Percentiles rank a stretch among this genome's conserved stretches.
These are phyloP conservation scores for Thielaviopsis populi DNA, from an alignment of 2,329 filamentous ascomycete genomes.

Conservation along the genomic window DNA sequence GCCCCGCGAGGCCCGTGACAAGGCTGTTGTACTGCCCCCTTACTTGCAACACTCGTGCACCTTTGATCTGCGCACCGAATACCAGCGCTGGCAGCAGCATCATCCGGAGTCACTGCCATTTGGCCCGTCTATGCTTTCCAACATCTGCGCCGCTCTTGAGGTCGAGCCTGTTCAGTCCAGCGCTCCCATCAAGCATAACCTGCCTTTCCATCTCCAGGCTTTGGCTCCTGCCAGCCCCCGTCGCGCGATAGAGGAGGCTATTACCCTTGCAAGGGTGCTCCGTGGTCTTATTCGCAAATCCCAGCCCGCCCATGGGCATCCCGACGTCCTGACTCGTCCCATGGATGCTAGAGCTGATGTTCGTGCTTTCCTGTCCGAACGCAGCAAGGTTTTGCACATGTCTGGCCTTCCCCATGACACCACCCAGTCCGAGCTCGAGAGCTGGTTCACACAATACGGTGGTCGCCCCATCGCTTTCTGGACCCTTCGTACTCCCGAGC, in stretches of 20 bases:
- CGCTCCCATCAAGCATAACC: constrained; percentile 95
- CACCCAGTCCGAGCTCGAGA: constrained; percentile 95
- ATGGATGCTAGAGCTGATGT: constrained; percentile 97
- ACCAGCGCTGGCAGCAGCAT: constrained; percentile 96
- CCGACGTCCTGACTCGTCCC: constrained; percentile 83
- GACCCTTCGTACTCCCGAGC: constrained; percentile 93
- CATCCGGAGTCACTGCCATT: constrained; percentile 96
- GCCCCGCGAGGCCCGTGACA: constrained; percentile 92
- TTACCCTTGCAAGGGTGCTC: constrained; percentile 84
- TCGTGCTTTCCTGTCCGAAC: constrained; percentile 84
- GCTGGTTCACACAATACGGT: constrained; percentile 98
- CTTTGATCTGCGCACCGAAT: constrained; percentile 92
- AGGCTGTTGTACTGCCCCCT: constrained; percentile 87
- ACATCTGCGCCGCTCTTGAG: constrained; percentile 95
- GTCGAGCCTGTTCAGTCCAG: constrained; percentile 96
- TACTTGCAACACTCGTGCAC: constrained; percentile 97
- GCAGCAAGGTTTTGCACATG: constrained; percentile 97
- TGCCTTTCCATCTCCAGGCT: constrained; percentile 94
- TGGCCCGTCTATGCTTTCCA: constrained; percentile 84
- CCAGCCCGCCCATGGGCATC: constrained; percentile 81
- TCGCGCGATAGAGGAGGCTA: constrained; percentile 92
- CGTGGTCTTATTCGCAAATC: constrained; percentile 91
- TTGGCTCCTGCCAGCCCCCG: constrained; percentile 88
- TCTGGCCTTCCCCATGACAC: constrained; percentile 94
- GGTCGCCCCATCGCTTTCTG: constrained; percentile 97